Evolutionary conservation across 768 basidiomycete species (phyloP), one percentile per base, ranked within the genome.

Genomic region (Termitomyces sp.): DNA sequence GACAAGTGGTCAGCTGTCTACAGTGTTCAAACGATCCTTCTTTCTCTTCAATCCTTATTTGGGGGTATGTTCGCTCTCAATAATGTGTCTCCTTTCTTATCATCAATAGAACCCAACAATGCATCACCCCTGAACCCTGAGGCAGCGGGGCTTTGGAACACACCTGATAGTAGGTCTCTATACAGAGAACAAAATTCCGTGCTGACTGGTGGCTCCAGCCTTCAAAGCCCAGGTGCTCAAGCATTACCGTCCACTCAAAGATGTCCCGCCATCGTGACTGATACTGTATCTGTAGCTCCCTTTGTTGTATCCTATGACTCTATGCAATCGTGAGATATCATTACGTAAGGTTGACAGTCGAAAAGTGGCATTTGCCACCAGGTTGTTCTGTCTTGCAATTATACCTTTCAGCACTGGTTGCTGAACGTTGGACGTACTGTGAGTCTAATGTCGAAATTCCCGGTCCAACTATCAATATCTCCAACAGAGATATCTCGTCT

Each of bases 1-100:
- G 92, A 94, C 71, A 91, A 94, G 67, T 95, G 93, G 94, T 92
- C 90, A 3, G 92, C 94, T 7, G 89, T 95, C 1, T 93, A 95
- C 70, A 92, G 90, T 58, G 93, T 95, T 35, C 90, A 93, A 62
- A 94, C 92, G 0, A 89, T 96, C 41, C 80, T 96, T 19, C 74
- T 95, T 9, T 95, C 93, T 12, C 71, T 96, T 55, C 94, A 96
- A 67, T 92, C 89, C 10, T 75, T 96, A 37, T 80, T 96, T 46
- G 93, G 93, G 63, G 92, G 92, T 92, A 64, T 38, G 82, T 72
- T n/a, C 29, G 27, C n/a, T 45, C 37, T n/a, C 25, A n/a, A n/a
- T 17, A 55, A 47, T 38, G 14, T 50, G 34, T n/a, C 17, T n/a
- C 38, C 42, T 29, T 10, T 35, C 27, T 54, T 29, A 57, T 55